phyloP scores from a whole-genome alignment of 257 asterid species.

The Schizonepeta tenuifolia region DNA sequence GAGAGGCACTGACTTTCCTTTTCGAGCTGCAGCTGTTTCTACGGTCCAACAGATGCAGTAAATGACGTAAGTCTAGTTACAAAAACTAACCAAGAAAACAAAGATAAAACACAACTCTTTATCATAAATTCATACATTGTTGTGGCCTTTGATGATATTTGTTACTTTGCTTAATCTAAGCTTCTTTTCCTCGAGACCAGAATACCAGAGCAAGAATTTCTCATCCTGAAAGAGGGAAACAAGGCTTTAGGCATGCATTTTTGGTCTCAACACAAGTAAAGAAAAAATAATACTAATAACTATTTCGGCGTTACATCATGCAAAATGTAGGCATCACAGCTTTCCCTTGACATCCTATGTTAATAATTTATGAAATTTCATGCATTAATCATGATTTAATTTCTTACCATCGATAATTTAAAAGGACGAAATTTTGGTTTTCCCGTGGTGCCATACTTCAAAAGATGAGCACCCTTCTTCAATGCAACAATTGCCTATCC shows the following conservation, averaged over 20 bases:
- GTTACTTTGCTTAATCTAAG: constrained; percentile 32
- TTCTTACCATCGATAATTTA: constrained; percentile 33
- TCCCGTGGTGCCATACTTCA: constrained; percentile 27
- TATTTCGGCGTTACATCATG: background rate
- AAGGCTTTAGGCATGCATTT: background rate
- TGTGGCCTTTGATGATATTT: constrained; percentile 27
- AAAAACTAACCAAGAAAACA: background rate
- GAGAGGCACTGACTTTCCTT: constrained; percentile 36
- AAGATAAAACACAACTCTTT: background rate
- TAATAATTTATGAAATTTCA: background rate
- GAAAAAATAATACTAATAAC: too few relatives aligned
- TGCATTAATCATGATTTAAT: background rate
- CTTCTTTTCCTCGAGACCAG: constrained; percentile 30
- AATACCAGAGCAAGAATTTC: constrained; percentile 32
- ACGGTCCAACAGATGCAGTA: background rate
- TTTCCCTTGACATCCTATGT: background rate
- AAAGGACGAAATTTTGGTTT: constrained; percentile 32
- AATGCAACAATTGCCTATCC: constrained; percentile 35
- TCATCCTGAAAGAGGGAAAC: constrained; percentile 25
- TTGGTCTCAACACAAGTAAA: too few relatives aligned
- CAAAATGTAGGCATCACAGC: background rate
- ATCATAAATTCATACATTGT: constrained; percentile 17
- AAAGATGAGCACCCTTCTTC: constrained; percentile 36
- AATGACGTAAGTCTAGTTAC: background rate
- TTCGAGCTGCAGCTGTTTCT: constrained; percentile 28